Evolutionary conservation across 257 asterid species (phyloP), one percentile per base, ranked within the genome.

Genomic region (Eustoma russellianum): DNA sequence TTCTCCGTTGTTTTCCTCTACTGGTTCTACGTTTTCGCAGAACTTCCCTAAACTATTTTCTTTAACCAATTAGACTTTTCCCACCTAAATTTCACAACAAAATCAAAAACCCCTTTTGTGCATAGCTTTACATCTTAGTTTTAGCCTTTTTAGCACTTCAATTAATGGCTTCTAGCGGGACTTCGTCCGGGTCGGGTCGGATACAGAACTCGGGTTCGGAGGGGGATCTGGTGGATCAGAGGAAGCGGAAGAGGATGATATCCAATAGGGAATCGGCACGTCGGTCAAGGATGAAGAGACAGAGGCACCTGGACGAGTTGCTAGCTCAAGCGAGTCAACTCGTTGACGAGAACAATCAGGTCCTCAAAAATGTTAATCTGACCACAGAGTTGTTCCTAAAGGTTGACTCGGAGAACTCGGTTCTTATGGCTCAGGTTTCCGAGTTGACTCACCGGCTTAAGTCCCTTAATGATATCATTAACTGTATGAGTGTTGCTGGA

Each of bases 381-480:
- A 48, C 64, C 13, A 52, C 66, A 16, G 68, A 59, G 59, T 53
- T 64, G 41, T 61, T 9, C 57, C 9, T 55, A 17, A 68, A 68
- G n/a, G 14, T 75, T 34, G 75, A 75, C 17, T 63, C 66, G 16
- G 66, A 71, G 50, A 71, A 68, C 17, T 64, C 63, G 3, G 55
- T 71, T 28, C 66, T 75, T 17, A 53, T 45, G 38, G 75, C 78
- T 48, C 81, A 71, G 30, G 5, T 71, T 17, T 17, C 15, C 19
- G 81, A 75, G 52, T 64, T 75, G 17, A 68, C 17, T 41, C 78
- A 82, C 51, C 74, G 88, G 65, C 69, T 81, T 0, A 69, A 52
- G 5, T 72, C 82, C 30, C 66, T 87, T n/a, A 62, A 63, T 57
- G 82, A 74, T 62, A 81, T 87, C 3, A 59, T 72, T 53, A 52